Conservation (phyloP, 768 basidiomycete genomes). For the Pleurotus pulmonarius region DNA sequence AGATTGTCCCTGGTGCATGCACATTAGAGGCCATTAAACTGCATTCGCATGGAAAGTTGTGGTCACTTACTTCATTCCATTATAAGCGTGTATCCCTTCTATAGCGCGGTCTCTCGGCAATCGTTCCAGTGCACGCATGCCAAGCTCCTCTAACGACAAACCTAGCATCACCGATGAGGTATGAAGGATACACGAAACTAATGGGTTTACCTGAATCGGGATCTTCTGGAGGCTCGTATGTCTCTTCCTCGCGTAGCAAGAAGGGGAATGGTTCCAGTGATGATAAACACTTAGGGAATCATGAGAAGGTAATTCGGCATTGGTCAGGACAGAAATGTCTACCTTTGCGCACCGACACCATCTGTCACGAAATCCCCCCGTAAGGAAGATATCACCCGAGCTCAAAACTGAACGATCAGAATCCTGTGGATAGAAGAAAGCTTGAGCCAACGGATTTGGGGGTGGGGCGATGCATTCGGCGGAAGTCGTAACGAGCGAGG, state of each 20-base stretch:
- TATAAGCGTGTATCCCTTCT: conserved; percentile 82
- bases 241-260: conserved; percentile 75
- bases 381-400: conserved; percentile 72
- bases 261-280: conserved; percentile 51
- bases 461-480: conserved; percentile 54
- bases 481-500: conserved; percentile 14
- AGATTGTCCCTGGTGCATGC: conserved; percentile 57
- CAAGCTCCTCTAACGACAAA: conserved; percentile 78
- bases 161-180: conserved; percentile 33
- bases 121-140: conserved; percentile 69
- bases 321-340: conserved; percentile 15
- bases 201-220: conserved; percentile 65
- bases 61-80: conserved; percentile 66
- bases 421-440: conserved; percentile 32
- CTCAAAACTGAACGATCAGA: conserved; percentile 32
- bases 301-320: conserved; percentile 5
- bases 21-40: not conserved
- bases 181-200: conserved; percentile 7
- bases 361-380: conserved; percentile 66
- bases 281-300: conserved; percentile 50
- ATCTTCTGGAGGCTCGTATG: conserved; percentile 82
- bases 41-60: conserved; percentile 3
- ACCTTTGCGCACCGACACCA: conserved; percentile 77
- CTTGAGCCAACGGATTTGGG: conserved; percentile 40
- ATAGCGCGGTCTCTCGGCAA: conserved; percentile 79